phyloP scores from a whole-genome alignment of 2,329 filamentous ascomycete species.

The Cordyceps fumosorosea region DNA sequence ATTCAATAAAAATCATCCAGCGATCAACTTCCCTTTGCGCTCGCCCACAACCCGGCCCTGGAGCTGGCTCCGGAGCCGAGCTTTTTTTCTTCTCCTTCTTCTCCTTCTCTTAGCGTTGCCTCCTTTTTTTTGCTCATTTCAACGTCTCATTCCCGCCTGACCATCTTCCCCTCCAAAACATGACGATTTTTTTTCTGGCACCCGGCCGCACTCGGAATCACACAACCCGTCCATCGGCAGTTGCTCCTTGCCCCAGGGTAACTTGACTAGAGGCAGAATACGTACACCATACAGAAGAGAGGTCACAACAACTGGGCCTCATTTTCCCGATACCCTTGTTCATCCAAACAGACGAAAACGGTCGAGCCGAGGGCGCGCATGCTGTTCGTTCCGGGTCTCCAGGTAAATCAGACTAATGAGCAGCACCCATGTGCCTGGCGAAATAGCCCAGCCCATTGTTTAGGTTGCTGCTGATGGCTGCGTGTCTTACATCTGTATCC shows the following conservation, averaged over 20 bases:
- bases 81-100: neutral
- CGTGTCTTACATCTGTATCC: neutral
- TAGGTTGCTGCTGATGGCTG: neutral
- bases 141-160: neutral
- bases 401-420: neutral
- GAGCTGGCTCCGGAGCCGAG: neutral
- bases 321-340: conserved; percentile 1
- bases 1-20: neutral
- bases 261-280: neutral
- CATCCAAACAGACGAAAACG: conserved; percentile 7
- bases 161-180: neutral
- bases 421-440: neutral
- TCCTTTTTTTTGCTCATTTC: neutral
- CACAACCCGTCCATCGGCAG: conserved; percentile 1
- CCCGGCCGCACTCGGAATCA: neutral
- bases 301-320: conserved; percentile 1
- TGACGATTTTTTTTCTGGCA: neutral
- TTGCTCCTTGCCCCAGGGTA: neutral
- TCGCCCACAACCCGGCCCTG: neutral
- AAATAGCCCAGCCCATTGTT: neutral
- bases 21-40: neutral
- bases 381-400: neutral
- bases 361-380: neutral
- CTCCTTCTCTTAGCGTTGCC: neutral
- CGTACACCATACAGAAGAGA: neutral